phyloP scores from a whole-genome alignment of 176 grass and related monocot species.

The Areca catechu region DNA sequence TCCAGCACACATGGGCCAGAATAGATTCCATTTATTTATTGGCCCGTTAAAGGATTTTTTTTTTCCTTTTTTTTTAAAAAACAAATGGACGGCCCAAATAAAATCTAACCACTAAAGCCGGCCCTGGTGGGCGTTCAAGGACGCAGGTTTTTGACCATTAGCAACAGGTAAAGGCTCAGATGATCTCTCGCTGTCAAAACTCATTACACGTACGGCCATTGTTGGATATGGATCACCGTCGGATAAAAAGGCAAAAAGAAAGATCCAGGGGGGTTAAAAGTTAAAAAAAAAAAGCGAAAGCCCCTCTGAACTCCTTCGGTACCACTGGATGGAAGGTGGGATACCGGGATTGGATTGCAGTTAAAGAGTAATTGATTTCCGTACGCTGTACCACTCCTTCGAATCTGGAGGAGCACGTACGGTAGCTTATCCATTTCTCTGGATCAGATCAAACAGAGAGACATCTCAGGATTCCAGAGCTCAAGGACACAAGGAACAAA shows the following conservation, averaged over 20 bases:
- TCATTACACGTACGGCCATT: conserved; percentile 2
- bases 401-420: too few species aligned
- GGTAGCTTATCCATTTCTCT: too few species aligned
- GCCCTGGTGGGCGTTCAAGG: neutral
- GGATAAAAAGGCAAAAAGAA: neutral
- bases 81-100: neutral
- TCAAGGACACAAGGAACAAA: too few species aligned
- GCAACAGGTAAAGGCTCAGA: neutral
- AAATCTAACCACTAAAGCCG: neutral
- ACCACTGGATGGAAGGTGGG: too few species aligned
- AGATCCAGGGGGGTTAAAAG: neutral
- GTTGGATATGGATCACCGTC: neutral
- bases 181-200: conserved; percentile 17
- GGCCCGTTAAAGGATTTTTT: neutral
- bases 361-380: too few species aligned
- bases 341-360: too few species aligned
- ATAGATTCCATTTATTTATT: too few species aligned
- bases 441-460: too few species aligned
- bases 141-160: neutral
- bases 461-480: too few species aligned
- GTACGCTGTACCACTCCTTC: too few species aligned
- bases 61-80: neutral
- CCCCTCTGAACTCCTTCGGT: too few species aligned
- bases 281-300: neutral
- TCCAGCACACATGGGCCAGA: too few species aligned